Evolutionary conservation across 345 rosid species (phyloP).

Genomic region (Fremontodendron californicum): DNA sequence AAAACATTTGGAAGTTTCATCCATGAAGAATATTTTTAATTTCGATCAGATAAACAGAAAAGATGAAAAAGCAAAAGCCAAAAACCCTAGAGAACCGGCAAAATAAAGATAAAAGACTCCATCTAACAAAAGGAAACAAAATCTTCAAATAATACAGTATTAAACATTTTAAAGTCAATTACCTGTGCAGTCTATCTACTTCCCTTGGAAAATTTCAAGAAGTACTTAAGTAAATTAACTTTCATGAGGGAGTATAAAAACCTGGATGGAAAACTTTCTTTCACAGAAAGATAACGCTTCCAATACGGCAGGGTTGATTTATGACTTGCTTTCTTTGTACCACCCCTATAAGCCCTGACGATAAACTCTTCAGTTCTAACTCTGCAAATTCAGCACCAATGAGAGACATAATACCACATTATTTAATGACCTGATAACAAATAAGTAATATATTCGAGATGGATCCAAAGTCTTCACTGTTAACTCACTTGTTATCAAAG

Average conservation of each 20-base stretch:
- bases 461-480: background rate
- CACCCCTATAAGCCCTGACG: slow-evolving; percentile 78
- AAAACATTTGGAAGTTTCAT: background rate
- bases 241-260: slow-evolving; percentile 22
- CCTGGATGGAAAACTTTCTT: slow-evolving; percentile 77
- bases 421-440: background rate
- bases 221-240: no score
- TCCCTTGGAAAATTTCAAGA: background rate
- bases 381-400: slow-evolving; percentile 36
- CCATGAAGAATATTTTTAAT: background rate
- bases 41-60: background rate
- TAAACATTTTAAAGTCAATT: background rate
- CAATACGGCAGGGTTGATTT: slow-evolving; percentile 85
- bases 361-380: slow-evolving; percentile 84
- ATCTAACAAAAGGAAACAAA: background rate
- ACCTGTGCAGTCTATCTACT: background rate
- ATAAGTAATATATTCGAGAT: background rate
- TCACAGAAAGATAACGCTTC: slow-evolving; percentile 75
- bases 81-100: background rate
- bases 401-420: background rate
- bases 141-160: background rate
- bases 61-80: background rate
- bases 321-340: slow-evolving; percentile 73
- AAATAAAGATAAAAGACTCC: background rate
- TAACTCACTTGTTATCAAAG: slow-evolving; percentile 58